Conservation (phyloP, 495 filamentous ascomycete genomes). For the Trichoderma virens region DNA sequence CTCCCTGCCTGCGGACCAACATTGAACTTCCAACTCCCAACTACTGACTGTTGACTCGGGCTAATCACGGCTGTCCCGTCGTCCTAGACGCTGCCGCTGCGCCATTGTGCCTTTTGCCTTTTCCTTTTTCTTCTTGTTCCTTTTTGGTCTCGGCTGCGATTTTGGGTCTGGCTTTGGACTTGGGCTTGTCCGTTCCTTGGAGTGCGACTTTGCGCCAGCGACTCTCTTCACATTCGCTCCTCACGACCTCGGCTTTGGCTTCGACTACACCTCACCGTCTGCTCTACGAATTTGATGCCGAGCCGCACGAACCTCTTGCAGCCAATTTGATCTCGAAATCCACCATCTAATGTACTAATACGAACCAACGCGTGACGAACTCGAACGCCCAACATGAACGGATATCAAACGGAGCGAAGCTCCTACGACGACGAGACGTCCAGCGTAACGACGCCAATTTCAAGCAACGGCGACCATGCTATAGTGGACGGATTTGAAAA, state of each 20-base stretch:
- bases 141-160: background rate
- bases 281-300: background rate
- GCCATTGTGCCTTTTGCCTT: background rate
- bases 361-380: slow-evolving; percentile 4
- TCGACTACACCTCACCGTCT: background rate
- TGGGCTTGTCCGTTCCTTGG: background rate
- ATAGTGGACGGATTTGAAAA: slow-evolving; percentile 21
- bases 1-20: background rate
- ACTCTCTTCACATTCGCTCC: background rate
- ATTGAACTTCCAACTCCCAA: background rate
- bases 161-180: slow-evolving; percentile 1
- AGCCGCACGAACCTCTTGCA: background rate
- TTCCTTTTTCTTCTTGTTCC: background rate
- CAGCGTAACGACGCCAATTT: slow-evolving; percentile 33
- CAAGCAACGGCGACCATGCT: slow-evolving; percentile 35
- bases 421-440: slow-evolving; percentile 5
- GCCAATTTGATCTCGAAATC: background rate
- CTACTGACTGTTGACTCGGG: background rate
- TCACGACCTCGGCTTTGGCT: background rate
- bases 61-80: slow-evolving; percentile 8
- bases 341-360: background rate
- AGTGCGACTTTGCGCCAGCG: background rate
- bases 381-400: slow-evolving; percentile 2
- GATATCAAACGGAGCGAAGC: slow-evolving; percentile 6
- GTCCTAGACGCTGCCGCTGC: slow-evolving; percentile 4